Conservation (phyloP, 2,329 filamentous ascomycete species). For the Ceratocystis huliohia region DNA sequence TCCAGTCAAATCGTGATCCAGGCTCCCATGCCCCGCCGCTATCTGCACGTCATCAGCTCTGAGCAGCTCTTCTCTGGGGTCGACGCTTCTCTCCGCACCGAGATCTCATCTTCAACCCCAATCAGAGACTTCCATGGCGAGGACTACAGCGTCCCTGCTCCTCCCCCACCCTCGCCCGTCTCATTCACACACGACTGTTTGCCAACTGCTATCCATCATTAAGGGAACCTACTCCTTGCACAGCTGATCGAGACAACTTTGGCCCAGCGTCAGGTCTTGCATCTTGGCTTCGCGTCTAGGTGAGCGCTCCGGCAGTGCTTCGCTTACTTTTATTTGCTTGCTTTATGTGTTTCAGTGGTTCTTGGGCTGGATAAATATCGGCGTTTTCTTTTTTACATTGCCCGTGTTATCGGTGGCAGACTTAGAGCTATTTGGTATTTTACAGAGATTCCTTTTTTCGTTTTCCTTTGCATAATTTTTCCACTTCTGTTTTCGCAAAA, state of each 20-base stretch:
- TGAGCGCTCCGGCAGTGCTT: conserved; percentile 4
- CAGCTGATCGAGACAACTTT: neutral
- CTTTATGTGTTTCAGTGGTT: conserved; percentile 1
- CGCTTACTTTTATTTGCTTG: conserved; percentile 8
- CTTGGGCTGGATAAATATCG: conserved; percentile 9
- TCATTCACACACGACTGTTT: conserved; percentile 38
- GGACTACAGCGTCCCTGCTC: conserved; percentile 52
- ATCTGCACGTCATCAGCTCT: conserved; percentile 34
- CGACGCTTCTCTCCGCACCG: conserved; percentile 37
- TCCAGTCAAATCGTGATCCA: conserved; percentile 29
- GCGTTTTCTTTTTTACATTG: conserved; percentile 3
- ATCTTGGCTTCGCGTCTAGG: neutral
- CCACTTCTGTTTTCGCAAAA: neutral
- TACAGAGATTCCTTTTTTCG: neutral
- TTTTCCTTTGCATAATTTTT: neutral
- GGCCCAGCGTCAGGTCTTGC: neutral
- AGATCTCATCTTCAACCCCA: conserved; percentile 30
- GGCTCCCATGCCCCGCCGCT: conserved; percentile 36
- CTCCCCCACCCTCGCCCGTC: conserved; percentile 51
- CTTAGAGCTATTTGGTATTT: neutral
- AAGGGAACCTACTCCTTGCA: neutral
- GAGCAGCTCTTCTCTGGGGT: conserved; percentile 43
- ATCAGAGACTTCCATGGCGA: conserved; percentile 41
- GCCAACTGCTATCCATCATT: conserved; percentile 9
- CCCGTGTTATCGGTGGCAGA: neutral